Evolutionary conservation across 768 basidiomycete genomes (phyloP).

Genomic region (Leccinellum albellum): DNA sequence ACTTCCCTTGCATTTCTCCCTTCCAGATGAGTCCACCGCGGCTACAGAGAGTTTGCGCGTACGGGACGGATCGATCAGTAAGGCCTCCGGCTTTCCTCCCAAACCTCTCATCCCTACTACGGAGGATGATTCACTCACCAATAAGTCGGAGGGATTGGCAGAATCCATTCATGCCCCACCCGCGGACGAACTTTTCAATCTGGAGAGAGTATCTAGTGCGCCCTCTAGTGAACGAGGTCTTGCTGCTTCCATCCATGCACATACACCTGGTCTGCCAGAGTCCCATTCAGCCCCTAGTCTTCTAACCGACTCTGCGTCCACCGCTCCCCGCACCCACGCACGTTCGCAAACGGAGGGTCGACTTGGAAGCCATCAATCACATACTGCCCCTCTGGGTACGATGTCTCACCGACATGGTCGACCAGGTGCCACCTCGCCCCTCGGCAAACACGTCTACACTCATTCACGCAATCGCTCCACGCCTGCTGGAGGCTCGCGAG

Average conservation of each 20-base stretch:
- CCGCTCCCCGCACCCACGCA: conserved; percentile 37
- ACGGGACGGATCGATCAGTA: conserved; percentile 13
- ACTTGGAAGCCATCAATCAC: conserved; percentile 30
- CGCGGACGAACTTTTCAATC: conserved; percentile 12
- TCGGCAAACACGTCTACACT: conserved; percentile 33
- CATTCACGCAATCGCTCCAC: conserved; percentile 64
- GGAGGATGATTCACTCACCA: conserved; percentile 13
- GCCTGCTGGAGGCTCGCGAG: conserved; percentile 42
- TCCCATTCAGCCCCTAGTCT: conserved; percentile 34
- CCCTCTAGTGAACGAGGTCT: conserved; percentile 36
- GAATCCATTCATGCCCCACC: conserved; percentile 27
- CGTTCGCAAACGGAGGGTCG: conserved; percentile 59
- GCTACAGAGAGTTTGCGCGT: conserved; percentile 15
- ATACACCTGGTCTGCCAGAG: conserved; percentile 36
- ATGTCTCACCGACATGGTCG: conserved; percentile 34
- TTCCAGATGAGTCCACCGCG: conserved; percentile 44
- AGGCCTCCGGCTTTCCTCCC: conserved; percentile 10
- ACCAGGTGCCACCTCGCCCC: conserved; percentile 44
- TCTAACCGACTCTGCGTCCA: conserved; percentile 30
- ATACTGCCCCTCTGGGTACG: conserved; percentile 22
- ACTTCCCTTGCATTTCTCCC: conserved; percentile 40
- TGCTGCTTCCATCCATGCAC: conserved; percentile 56
- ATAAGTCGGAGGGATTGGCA: conserved; percentile 20
- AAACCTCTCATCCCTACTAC: conserved; percentile 5
- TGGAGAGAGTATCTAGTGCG: conserved; percentile 15